A percentile compares a stretch with the other conserved stretches of the same genome.
These are phyloP conservation scores for Astragalus glycyphyllos DNA, from an alignment of 306 rosid species.

Conservation along the genomic window DNA sequence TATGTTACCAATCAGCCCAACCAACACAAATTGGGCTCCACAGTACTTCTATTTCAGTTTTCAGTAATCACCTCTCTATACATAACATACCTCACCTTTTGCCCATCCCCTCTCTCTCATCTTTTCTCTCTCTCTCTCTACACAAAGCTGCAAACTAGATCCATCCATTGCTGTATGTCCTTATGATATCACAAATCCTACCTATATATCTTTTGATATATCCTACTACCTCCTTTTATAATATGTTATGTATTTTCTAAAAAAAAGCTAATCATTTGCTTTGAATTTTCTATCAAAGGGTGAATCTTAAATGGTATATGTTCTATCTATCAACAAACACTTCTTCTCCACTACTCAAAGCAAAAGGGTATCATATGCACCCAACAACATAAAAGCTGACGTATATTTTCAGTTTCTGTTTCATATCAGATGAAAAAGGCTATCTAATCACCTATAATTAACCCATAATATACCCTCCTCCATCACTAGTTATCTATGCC, in stretches of 20 bases:
- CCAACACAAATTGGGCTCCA: slow-evolving; percentile 58
- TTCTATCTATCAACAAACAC: slow-evolving; percentile 65
- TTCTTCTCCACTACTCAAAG: slow-evolving; percentile 63
- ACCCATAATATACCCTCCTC: slow-evolving; percentile 20
- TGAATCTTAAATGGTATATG: slow-evolving; percentile 63
- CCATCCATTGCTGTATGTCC: slow-evolving; percentile 43
- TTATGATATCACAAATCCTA: slow-evolving; percentile 47
- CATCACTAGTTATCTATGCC: slow-evolving; percentile 48
- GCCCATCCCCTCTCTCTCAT: slow-evolving; percentile 27
- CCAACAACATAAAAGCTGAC: slow-evolving; percentile 58
- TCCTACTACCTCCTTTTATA: not conserved
- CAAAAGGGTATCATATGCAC: slow-evolving; percentile 58
- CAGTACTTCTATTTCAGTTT: slow-evolving; percentile 41
- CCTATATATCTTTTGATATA: slow-evolving; percentile 34
- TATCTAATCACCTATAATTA: slow-evolving; percentile 38
- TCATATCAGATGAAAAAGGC: slow-evolving; percentile 43
- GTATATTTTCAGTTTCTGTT: slow-evolving; percentile 37
- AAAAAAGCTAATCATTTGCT: slow-evolving; percentile 71
- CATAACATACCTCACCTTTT: slow-evolving; percentile 34
- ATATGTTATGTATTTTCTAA: not conserved
- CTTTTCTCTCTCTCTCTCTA: not conserved
- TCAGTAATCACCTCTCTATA: slow-evolving; percentile 14
- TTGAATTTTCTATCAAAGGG: slow-evolving; percentile 52
- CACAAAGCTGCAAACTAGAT: slow-evolving; percentile 66
- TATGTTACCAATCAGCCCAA: slow-evolving; percentile 55